Evolutionary conservation across 306 rosid genomes (phyloP), one percentile per base, ranked within the genome.

Genomic region (Castanea sativa): DNA sequence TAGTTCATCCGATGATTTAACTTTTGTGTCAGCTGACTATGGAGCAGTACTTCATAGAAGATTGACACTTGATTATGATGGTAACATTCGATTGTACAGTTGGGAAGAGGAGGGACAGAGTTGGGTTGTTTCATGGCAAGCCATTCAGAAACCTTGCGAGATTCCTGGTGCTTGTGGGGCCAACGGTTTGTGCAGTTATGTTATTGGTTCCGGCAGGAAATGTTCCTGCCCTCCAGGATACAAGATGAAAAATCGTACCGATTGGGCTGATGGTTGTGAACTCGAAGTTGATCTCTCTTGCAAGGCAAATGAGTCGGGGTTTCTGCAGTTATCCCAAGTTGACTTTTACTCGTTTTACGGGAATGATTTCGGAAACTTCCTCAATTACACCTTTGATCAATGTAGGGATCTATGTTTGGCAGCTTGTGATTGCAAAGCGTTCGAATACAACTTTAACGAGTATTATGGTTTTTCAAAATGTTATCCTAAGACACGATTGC

Each of bases 261-360:
- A 87, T 71, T 84, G 86, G 88, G 73, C 88, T 27, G 12, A 68
- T 4, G 94, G 94, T 4, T 90, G 92, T 29, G 73, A 83, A 23
- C 90, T 89, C 2, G 53, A 49, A 53, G 80, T 86, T 43, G 56
- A 23, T 29, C 15, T 81, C 4, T 49, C 83, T 43, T 79, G 84
- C 70, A 14, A 23, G 3, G 1, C 0, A 76, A 79, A 9, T 5
- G 79, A 84, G 68, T 63, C 85, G 4, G 61, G 21, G 0, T 88
- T 84, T 67, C 16, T 77, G 1, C 35, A 6, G n/a, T 55, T 84
- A 20, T 0, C 1, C 0, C 51, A 73, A 6, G 35, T 76, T 23
- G 85, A 86, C 73, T 49, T 83, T 41, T 41, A 41, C 45, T 41
- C 45, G 12, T 41, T 1, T 52, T 79, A 67, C 27, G 88, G 89